These are phyloP conservation scores for Didymellaceae sp. DNA, from an alignment of 2,329 filamentous ascomycete species.

Conservation along the genomic window DNA sequence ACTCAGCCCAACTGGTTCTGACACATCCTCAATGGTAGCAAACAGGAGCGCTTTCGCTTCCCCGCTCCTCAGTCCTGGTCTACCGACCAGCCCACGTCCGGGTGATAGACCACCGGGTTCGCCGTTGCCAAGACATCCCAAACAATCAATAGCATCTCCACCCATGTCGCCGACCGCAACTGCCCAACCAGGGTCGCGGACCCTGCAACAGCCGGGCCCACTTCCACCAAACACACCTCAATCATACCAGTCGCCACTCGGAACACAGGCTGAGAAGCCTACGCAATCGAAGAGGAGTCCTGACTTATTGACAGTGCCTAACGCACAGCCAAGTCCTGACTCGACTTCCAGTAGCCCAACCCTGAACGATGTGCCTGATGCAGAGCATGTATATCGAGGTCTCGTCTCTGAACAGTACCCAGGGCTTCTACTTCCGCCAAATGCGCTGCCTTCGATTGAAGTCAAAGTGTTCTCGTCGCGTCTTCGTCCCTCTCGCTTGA, in stretches of 20 bases:
- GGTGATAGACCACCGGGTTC: conserved; percentile 65
- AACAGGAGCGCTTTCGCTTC: conserved; percentile 52
- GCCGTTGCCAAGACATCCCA: conserved; percentile 63
- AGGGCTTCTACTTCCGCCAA: conserved; percentile 82
- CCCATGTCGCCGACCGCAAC: conserved; percentile 69
- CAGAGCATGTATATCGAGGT: conserved; percentile 71
- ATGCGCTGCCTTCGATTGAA: conserved; percentile 83
- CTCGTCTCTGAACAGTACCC: conserved; percentile 87
- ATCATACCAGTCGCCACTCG: conserved; percentile 63
- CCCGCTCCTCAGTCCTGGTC: conserved; percentile 66
- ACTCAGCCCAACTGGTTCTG: conserved; percentile 57
- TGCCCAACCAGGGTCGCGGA: conserved; percentile 71
- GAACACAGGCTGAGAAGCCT: conserved; percentile 48
- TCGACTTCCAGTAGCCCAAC: conserved; percentile 37
- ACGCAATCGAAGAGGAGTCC: conserved; percentile 36
- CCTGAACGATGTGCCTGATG: conserved; percentile 40
- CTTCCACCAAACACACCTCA: conserved; percentile 73
- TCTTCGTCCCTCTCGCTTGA: conserved; percentile 89
- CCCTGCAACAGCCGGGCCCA: conserved; percentile 75
- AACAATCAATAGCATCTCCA: conserved; percentile 66
- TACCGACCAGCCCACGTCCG: conserved; percentile 67
- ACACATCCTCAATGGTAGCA: conserved; percentile 48
- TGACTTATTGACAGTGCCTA: conserved; percentile 39
- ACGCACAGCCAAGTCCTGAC: conserved; percentile 43
- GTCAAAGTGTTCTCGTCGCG: conserved; percentile 91